A percentile compares a stretch with the other conserved stretches of the same genome.
Conservation (phyloP, 129 eudicot genomes). For the Deinandra increscens region DNA sequence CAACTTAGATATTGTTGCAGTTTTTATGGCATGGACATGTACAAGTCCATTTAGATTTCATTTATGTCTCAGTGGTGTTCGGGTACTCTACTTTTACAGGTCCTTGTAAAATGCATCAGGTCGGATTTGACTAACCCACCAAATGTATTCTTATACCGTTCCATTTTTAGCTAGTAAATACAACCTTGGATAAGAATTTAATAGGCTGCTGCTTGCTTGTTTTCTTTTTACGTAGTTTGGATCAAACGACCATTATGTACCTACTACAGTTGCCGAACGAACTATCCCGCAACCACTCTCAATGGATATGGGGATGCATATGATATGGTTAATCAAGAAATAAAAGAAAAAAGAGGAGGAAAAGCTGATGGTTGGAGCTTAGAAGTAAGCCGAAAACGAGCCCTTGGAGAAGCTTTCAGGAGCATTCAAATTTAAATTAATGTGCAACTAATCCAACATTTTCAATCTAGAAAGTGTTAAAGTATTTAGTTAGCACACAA, state of each 20-base stretch:
- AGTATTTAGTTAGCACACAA: too few species aligned
- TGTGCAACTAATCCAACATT: background rate
- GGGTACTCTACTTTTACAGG: too few species aligned
- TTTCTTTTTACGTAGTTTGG: slow-evolving; percentile 36
- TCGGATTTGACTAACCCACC: background rate
- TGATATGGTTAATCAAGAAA: slow-evolving; percentile 75
- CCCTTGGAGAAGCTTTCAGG: slow-evolving; percentile 92
- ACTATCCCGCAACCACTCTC: slow-evolving; percentile 71
- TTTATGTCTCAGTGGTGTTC: too few species aligned
- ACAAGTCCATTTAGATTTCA: too few species aligned
- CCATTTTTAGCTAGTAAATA: too few species aligned
- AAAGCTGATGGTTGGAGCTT: slow-evolving; percentile 95
- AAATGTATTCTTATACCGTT: too few species aligned
- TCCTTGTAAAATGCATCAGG: background rate
- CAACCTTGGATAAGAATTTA: too few species aligned
- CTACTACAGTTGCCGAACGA: slow-evolving; percentile 80
- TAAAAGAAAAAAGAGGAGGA: slow-evolving; percentile 70
- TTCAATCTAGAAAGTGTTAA: slow-evolving; percentile 19
- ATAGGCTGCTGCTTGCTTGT: background rate
- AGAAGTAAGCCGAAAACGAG: slow-evolving; percentile 79
- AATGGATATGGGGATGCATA: slow-evolving; percentile 56
- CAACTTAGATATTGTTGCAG: too few species aligned
- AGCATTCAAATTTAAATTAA: slow-evolving; percentile 76
- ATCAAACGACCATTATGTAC: slow-evolving; percentile 81
- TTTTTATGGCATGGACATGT: too few species aligned